Base-by-base conservation (phyloP, 495 filamentous ascomycete genomes). In the Aspergillus avenaceus region DNA sequence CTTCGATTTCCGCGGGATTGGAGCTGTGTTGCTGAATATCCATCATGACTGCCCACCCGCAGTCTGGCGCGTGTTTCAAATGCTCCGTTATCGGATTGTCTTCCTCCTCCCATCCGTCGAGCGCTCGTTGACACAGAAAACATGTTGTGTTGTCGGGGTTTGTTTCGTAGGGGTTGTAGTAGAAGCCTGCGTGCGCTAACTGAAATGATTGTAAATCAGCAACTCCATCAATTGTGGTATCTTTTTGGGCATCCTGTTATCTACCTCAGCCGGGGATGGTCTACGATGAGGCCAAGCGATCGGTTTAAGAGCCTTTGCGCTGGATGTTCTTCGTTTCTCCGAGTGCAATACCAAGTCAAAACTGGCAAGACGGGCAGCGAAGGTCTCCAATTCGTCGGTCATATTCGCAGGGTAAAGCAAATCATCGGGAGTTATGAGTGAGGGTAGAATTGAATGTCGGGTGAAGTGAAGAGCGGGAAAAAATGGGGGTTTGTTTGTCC, bases 181-280 rank as follows among this genome's bases (percentile, higher is more conserved):
- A 90, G 69, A 98, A 95, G 8, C 93, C 93, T 50, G 92, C 93
- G 57, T 81, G 79, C 7, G 92, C 93, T 59, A 97, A 83, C 87
- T 95, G 58, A 11, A 54, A 26, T 41, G 12, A n/a, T 41, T n/a
- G 34, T 56, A 16, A 25, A 37, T 59, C 50, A 53, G 32, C 21
- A 3, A n/a, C n/a, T n/a, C n/a, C n/a, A n/a, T n/a, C 4, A 38
- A 38, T 8, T 38, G 16, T 38, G 3, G 13, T 21, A 19, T n/a
- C n/a, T n/a, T n/a, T n/a, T n/a, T n/a, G n/a, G n/a, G n/a, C n/a
- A n/a, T n/a, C n/a, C 7, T 18, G 0, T 4, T 16, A 27, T 67
- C 77, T 69, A 91, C 87, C 59, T 86, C 76, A 48, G 78, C 77
- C 14, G 86, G 77, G 0, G 82, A 74, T 9, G 86, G 79, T 26